These are phyloP conservation scores for Skeletonema grethae DNA, from an alignment of 108 stramenopile species.

Conservation along the genomic window DNA sequence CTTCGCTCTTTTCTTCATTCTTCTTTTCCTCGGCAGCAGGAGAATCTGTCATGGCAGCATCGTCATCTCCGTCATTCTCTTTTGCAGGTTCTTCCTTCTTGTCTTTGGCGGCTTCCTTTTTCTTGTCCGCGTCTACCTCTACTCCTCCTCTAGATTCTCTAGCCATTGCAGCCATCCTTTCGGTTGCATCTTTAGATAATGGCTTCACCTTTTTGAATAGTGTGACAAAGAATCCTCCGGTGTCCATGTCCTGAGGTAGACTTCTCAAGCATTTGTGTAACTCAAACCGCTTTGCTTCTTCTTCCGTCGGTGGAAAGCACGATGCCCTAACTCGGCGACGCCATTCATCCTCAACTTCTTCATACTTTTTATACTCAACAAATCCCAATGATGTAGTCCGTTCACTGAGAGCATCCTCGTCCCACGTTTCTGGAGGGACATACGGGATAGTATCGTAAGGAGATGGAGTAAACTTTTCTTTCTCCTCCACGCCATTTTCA, in stretches of 20 bases:
- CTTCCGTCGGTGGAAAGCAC: conserved; percentile 85
- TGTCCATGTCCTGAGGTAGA: conserved; percentile 97
- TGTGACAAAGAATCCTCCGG: conserved; percentile 98
- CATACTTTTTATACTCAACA: conserved; percentile 58
- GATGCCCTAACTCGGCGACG: conserved; percentile 57
- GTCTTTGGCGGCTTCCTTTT: background rate
- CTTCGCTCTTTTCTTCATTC: conserved; percentile 9
- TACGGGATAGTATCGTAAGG: conserved; percentile 47
- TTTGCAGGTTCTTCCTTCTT: conserved; percentile 5
- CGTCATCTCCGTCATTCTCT: conserved; percentile 14
- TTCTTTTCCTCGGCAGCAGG: conserved; percentile 12
- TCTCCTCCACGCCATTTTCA: conserved; percentile 27
- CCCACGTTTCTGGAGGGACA: conserved; percentile 62
- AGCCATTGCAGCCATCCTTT: conserved; percentile 42
- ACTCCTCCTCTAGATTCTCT: conserved; percentile 29
- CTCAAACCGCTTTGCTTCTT: conserved; percentile 74
- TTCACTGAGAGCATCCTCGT: conserved; percentile 58
- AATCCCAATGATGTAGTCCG: conserved; percentile 62
- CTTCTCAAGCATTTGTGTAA: conserved; percentile 92
- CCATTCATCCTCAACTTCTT: conserved; percentile 72
- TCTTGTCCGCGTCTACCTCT: conserved; percentile 18
- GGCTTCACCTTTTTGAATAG: conserved; percentile 87
- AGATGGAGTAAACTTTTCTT: conserved; percentile 27
- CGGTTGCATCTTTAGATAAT: conserved; percentile 48
- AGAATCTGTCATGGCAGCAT: conserved; percentile 10